Evolutionary conservation across 1,284 basidiomycete species (phyloP).

Genomic region (Pascua sp.): DNA sequence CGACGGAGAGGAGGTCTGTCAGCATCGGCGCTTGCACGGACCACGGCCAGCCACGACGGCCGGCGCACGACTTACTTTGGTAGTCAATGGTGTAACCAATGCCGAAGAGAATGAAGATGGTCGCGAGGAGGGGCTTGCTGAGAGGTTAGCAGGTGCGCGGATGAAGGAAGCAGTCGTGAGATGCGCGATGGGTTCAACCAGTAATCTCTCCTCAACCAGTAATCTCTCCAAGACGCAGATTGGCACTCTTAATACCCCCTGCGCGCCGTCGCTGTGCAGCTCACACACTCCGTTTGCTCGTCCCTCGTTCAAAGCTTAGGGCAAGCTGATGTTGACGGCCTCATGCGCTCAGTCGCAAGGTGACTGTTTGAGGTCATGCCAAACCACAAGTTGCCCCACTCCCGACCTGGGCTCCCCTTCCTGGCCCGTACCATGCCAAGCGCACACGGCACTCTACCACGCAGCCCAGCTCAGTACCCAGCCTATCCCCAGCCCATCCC

Average conservation of each 20-base stretch:
- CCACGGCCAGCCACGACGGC: background rate
- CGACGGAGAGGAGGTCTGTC: background rate
- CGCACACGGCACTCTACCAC: background rate
- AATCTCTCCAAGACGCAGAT: too few relatives aligned
- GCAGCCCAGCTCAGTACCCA: background rate
- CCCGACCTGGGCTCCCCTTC: background rate
- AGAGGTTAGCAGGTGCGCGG: constrained; percentile 1
- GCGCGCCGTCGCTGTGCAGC: too few relatives aligned
- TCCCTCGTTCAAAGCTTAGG: too few relatives aligned
- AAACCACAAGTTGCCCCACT: background rate
- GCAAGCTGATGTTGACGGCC: too few relatives aligned
- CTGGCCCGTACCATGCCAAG: background rate
- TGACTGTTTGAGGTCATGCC: background rate
- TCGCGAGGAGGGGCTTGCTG: constrained; percentile 60
- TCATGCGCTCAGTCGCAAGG: too few relatives aligned
- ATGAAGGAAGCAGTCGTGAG: too few relatives aligned
- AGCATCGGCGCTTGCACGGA: background rate
- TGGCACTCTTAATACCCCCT: too few relatives aligned
- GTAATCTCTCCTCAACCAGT: too few relatives aligned
- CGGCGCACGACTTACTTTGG: constrained; percentile 65
- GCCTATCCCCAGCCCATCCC: background rate
- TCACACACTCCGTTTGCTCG: too few relatives aligned
- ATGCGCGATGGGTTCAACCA: constrained; percentile 32
- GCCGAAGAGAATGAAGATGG: constrained; percentile 68
- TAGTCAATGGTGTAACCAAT: constrained; percentile 88